phyloP scores from a whole-genome alignment of 805 yeast genomes.

The Naumovozyma baii region DNA sequence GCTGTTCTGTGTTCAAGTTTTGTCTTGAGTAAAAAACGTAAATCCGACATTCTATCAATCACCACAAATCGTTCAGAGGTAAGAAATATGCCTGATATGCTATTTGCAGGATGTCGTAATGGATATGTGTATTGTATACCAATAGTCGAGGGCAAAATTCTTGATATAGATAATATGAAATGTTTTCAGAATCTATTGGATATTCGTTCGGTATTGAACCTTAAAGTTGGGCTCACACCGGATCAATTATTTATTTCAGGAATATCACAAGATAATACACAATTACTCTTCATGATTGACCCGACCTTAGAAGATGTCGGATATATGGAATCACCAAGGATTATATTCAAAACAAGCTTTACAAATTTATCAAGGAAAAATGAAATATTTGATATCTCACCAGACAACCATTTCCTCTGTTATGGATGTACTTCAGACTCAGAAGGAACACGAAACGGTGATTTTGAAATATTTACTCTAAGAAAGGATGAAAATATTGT shows the following conservation, averaged over 20 bases:
- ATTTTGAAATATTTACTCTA: slow-evolving; percentile 18
- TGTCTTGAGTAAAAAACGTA: background rate
- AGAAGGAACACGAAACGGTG: slow-evolving; percentile 7
- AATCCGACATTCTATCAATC: slow-evolving; percentile 9
- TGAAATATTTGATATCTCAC: slow-evolving; percentile 12
- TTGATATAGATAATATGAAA: background rate
- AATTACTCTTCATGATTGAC: slow-evolving; percentile 6
- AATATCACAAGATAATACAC: slow-evolving; percentile 2
- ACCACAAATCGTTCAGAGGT: background rate
- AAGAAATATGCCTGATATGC: background rate
- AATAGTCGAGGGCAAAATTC: background rate
- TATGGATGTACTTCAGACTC: slow-evolving; percentile 14
- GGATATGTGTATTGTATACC: background rate
- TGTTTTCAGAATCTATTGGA: background rate
- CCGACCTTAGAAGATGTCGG: slow-evolving; percentile 1
- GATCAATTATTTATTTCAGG: slow-evolving; percentile 10
- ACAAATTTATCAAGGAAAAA: slow-evolving; percentile 12
- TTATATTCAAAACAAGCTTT: slow-evolving; percentile 11
- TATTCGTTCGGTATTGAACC: slow-evolving; percentile 6
- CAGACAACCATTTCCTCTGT: slow-evolving; percentile 14
- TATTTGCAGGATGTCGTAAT: slow-evolving; percentile 6
- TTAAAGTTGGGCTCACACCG: slow-evolving; percentile 3
- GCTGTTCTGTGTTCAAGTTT: background rate
- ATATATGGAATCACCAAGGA: background rate
- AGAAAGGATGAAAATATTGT: slow-evolving; percentile 8